Base-by-base conservation (phyloP, 1,284 basidiomycete genomes). In the Coniferiporia weirii region DNA sequence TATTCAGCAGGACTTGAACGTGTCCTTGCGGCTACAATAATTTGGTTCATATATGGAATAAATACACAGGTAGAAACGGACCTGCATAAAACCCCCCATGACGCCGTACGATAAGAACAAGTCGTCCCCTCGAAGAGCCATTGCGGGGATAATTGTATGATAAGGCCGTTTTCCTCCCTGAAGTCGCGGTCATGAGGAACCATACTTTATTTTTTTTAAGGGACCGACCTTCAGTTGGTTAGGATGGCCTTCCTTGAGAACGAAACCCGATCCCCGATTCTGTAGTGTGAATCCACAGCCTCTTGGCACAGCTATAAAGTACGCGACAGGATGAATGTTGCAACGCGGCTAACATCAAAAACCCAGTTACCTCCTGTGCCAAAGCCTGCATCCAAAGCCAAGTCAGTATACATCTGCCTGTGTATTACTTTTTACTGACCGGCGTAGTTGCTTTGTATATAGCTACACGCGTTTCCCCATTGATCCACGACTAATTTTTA, bases 21-120 rank as follows among this genome's bases (percentile, higher is more conserved):
- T 97, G 94, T 0, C 95, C 93, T 79, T 95, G 90, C 3, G 91
- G 89, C 85, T 91, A 59, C 8, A 27, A 35, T 52, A 22, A 19
- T n/a, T 20, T 15, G 46, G 51, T 43, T 20, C 57, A 36, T 54
- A 35, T 9, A n/a, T n/a, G 45, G 2, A 27, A 27, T 47, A 15
- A 45, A 44, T 47, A 60, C 48, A 40, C 7, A 9, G 32, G 45
- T 13, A 53, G 32, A 38, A 36, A 27, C 20, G 12, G 22, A 82
- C 86, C 73, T 97, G 95, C 93, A 96, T 98, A 74, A 88, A 95
- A 2, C 92, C 93, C 58, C 92, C 93, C 94, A 96, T 96, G 15
- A 96, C 93, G 52, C 95, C 94, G 65, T 89, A 96, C 59, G 84
- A 85, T 67, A 98, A 74, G 76, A 95, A 93, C 1, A 98, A 77